Percentiles rank a stretch among this genome's conserved stretches.
phyloP scores from a whole-genome alignment of 2,329 filamentous ascomycete species.

The Ophiostoma novo-ulmi region DNA sequence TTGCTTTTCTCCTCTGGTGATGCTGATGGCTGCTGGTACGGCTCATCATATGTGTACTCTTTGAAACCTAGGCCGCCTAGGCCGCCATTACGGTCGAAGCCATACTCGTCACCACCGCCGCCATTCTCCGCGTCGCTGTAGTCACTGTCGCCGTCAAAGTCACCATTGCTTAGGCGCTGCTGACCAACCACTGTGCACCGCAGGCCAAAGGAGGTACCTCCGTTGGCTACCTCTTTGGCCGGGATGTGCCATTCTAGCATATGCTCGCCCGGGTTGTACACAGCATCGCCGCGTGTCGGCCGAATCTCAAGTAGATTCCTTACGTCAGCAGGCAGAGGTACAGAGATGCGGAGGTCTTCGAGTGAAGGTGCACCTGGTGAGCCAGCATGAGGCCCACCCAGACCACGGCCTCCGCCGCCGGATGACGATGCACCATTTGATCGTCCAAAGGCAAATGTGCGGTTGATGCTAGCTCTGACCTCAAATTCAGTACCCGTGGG shows the following conservation, averaged over 20 bases:
- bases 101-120: constrained; percentile 31
- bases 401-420: constrained; percentile 27
- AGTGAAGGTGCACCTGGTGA: constrained; percentile 57
- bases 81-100: not conserved
- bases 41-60: constrained; percentile 49
- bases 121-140: constrained; percentile 42
- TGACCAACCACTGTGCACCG: constrained; percentile 75
- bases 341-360: constrained; percentile 70
- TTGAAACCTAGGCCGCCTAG: constrained; percentile 49
- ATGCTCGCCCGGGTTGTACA: constrained; percentile 67
- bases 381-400: constrained; percentile 47
- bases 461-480: constrained; percentile 68
- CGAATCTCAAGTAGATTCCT: constrained; percentile 79
- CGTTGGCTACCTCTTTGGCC: constrained; percentile 65
- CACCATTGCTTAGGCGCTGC: constrained; percentile 33
- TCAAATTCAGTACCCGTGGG: constrained; percentile 77
- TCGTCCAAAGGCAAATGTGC: constrained; percentile 46
- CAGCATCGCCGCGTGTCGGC: constrained; percentile 75
- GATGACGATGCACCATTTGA: constrained; percentile 10
- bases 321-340: constrained; percentile 74
- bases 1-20: constrained; percentile 25
- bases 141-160: constrained; percentile 45
- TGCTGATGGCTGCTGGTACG: constrained; percentile 45
- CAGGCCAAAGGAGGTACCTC: constrained; percentile 65
- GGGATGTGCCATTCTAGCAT: constrained; percentile 78